Evolutionary conservation across 129 eudicot species (phyloP).

Genomic region (Lactuca saligna): DNA sequence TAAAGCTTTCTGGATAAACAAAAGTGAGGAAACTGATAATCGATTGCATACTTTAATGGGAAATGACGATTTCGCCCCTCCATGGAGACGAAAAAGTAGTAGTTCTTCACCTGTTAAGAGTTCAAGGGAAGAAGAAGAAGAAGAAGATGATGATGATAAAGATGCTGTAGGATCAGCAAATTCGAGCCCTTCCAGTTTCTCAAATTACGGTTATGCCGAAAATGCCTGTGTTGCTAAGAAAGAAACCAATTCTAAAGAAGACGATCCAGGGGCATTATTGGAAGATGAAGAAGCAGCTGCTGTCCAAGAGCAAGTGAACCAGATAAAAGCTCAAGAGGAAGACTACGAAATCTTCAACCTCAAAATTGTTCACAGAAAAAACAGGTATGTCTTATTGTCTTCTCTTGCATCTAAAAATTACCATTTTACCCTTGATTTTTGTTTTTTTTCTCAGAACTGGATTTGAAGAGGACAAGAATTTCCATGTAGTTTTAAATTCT

Average conservation of each 20-base stretch:
- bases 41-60: conserved; percentile 16
- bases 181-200: conserved; percentile 80
- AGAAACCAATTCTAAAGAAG: conserved; percentile 54
- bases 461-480: conserved; percentile 98
- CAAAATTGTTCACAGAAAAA: conserved; percentile 92
- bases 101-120: conserved; percentile 75
- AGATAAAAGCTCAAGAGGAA: conserved; percentile 96
- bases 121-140: conserved; percentile 67
- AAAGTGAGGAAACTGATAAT: conserved; percentile 32
- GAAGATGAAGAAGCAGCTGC: conserved; percentile 99
- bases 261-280: conserved; percentile 66
- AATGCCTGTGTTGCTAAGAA: conserved; percentile 46
- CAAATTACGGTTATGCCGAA: conserved; percentile 66
- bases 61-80: conserved; percentile 60
- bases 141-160: conserved; percentile 55
- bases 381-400: conserved; percentile 58
- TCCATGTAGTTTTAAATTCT: conserved; percentile 86
- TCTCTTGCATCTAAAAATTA: conserved; percentile 2
- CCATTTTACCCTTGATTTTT: conserved; percentile 12
- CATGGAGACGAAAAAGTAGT: conserved; percentile 74
- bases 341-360: conserved; percentile 95
- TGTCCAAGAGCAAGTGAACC: conserved; percentile 97
- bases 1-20: conserved; percentile 66
- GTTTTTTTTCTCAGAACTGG: conserved; percentile 67
- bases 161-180: conserved; percentile 52